Evolutionary conservation across 1,284 basidiomycete genomes (phyloP).

Genomic region (Ganoderma multipileum): DNA sequence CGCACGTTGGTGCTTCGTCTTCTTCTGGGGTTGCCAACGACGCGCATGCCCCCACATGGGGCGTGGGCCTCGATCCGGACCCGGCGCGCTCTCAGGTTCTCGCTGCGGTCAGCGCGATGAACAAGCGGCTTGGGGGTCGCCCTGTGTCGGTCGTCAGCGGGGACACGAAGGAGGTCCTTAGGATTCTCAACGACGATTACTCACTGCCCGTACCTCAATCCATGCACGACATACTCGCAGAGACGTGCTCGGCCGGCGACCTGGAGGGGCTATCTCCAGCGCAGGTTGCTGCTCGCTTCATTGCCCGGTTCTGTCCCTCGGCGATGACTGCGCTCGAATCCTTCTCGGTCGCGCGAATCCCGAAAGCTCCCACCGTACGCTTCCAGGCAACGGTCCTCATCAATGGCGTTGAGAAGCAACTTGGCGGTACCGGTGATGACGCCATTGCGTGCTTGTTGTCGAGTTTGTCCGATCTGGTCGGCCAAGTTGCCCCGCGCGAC

Average conservation of each 20-base stretch:
- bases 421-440: not conserved
- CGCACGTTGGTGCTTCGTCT: slow-evolving; percentile 38
- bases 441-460: not conserved
- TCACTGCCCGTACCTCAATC: slow-evolving; percentile 71
- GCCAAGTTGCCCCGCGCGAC: slow-evolving; percentile 75
- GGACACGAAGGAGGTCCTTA: slow-evolving; percentile 13
- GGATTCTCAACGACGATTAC: slow-evolving; percentile 66
- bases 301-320: not conserved
- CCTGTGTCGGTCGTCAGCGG: slow-evolving; percentile 14
- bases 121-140: slow-evolving; percentile 46
- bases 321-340: not conserved
- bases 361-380: not conserved
- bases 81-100: slow-evolving; percentile 94
- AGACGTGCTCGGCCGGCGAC: slow-evolving; percentile 6
- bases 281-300: slow-evolving; percentile 61
- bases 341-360: not conserved
- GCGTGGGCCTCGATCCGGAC: slow-evolving; percentile 93
- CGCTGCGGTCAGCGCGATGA: slow-evolving; percentile 90
- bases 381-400: not conserved
- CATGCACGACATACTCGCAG: slow-evolving; percentile 13
- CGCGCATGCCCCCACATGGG: slow-evolving; percentile 85
- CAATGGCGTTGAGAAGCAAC: not conserved
- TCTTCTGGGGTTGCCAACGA: slow-evolving; percentile 50
- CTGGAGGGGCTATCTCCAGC: slow-evolving; percentile 82
- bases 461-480: not conserved